phyloP scores from a whole-genome alignment of 345 rosid genomes.

The Eutrema japonicum region DNA sequence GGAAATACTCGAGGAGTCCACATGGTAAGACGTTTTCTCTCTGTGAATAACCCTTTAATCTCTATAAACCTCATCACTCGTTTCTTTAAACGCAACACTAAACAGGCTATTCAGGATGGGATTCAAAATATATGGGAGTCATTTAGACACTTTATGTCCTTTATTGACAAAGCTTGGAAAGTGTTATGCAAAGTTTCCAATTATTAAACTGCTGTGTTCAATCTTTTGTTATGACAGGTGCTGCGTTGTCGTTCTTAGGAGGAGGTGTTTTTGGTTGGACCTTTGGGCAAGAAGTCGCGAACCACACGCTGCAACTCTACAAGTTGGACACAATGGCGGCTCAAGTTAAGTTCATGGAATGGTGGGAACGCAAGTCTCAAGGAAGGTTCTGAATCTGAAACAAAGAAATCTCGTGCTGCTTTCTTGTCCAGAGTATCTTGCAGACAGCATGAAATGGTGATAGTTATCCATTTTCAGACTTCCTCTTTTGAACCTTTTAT shows the following conservation, averaged over 20 bases:
- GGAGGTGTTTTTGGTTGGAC: slow-evolving; percentile 93
- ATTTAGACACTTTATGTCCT: not conserved
- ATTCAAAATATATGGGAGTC: not conserved
- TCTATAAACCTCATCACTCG: not conserved
- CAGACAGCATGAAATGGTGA: slow-evolving; percentile 10
- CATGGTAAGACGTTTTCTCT: slow-evolving; percentile 58
- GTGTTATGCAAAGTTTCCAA: not conserved
- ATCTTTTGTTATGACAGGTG: slow-evolving; percentile 53
- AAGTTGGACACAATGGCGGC: slow-evolving; percentile 88
- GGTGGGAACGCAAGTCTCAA: slow-evolving; percentile 77
- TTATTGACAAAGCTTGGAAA: not conserved
- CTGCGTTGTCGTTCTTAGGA: slow-evolving; percentile 74
- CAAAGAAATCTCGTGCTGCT: not conserved
- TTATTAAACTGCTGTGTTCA: not conserved
- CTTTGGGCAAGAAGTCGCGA: slow-evolving; percentile 83
- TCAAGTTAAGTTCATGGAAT: slow-evolving; percentile 86
- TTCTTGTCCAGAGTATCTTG: slow-evolving; percentile 26
- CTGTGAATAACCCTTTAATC: not conserved
- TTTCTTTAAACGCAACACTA: not conserved
- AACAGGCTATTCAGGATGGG: not conserved
- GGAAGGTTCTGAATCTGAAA: slow-evolving; percentile 42
- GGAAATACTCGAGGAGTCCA: slow-evolving; percentile 86
- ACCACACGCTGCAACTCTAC: slow-evolving; percentile 77
- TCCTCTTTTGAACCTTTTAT: slow-evolving; percentile 5
- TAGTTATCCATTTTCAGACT: slow-evolving; percentile 22